phyloP scores from a whole-genome alignment of 306 rosid species.

The Elaeagnus macrophylla region DNA sequence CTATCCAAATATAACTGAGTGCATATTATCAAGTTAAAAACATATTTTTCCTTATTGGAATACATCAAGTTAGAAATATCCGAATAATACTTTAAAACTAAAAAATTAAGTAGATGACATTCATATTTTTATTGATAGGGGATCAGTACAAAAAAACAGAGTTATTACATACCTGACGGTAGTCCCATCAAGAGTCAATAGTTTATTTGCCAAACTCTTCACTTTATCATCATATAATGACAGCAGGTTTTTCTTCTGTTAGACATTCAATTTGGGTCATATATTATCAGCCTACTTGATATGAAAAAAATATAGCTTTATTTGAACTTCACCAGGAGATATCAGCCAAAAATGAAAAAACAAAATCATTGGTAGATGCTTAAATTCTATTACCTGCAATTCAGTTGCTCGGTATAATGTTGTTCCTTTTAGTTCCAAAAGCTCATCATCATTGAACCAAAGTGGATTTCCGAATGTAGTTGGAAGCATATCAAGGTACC shows the following conservation, averaged over 20 bases:
- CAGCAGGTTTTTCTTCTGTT: conserved; percentile 74
- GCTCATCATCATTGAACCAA: conserved; percentile 75
- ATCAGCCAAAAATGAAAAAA: not conserved
- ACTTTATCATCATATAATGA: conserved; percentile 60
- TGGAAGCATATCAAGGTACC: conserved; percentile 96
- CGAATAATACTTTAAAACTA: too few relatives aligned
- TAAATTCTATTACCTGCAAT: conserved; percentile 48
- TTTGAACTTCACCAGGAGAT: not conserved
- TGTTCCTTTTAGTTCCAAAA: conserved; percentile 80
- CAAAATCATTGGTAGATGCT: not conserved
- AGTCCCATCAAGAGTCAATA: conserved; percentile 55
- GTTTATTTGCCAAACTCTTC: conserved; percentile 60
- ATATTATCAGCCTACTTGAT: not conserved
- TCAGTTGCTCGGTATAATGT: conserved; percentile 71
- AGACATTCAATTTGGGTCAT: conserved; percentile 27
- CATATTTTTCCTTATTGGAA: too few relatives aligned
- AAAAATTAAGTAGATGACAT: too few relatives aligned
- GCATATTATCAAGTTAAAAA: too few relatives aligned
- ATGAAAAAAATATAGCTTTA: not conserved
- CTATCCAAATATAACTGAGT: too few relatives aligned
- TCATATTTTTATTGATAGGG: not conserved
- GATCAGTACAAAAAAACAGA: not conserved
- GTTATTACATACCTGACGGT: conserved; percentile 50
- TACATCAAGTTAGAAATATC: too few relatives aligned
- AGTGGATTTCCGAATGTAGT: conserved; percentile 69